Conservation (phyloP, 345 rosid genomes). For the Dimocarpus longan region DNA sequence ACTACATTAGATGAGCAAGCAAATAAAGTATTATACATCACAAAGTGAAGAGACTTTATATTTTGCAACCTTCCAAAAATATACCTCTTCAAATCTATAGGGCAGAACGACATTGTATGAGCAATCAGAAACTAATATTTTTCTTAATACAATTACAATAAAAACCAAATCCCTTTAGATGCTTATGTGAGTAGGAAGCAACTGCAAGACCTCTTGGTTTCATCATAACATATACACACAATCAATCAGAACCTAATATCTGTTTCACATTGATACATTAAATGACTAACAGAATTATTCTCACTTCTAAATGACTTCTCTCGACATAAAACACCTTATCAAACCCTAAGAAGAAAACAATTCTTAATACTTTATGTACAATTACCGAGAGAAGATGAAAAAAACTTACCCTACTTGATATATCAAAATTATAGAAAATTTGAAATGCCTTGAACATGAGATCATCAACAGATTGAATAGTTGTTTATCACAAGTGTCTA, state of each 20-base stretch:
- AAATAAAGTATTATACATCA: background rate
- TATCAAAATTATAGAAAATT: conserved; percentile 2
- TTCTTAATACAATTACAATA: no score
- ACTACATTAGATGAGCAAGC: conserved; percentile 15
- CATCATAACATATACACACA: no score
- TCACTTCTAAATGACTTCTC: background rate
- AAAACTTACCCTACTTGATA: conserved; percentile 29
- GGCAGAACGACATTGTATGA: background rate
- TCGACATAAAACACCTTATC: background rate
- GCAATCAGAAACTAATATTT: background rate
- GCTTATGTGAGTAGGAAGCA: no score
- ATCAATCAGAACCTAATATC: no score
- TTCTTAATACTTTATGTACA: background rate
- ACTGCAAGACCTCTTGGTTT: no score
- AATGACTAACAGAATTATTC: background rate
- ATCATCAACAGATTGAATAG: background rate
- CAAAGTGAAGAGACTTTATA: background rate
- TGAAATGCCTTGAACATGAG: conserved; percentile 15
- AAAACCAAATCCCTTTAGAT: no score
- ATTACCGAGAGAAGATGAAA: background rate
- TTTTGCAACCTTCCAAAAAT: background rate
- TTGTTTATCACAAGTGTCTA: conserved; percentile 26
- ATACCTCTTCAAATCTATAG: background rate
- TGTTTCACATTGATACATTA: background rate
- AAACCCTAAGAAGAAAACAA: background rate